Evolutionary conservation across 345 rosid species (phyloP).

Genomic region (Melaleuca alternifolia): DNA sequence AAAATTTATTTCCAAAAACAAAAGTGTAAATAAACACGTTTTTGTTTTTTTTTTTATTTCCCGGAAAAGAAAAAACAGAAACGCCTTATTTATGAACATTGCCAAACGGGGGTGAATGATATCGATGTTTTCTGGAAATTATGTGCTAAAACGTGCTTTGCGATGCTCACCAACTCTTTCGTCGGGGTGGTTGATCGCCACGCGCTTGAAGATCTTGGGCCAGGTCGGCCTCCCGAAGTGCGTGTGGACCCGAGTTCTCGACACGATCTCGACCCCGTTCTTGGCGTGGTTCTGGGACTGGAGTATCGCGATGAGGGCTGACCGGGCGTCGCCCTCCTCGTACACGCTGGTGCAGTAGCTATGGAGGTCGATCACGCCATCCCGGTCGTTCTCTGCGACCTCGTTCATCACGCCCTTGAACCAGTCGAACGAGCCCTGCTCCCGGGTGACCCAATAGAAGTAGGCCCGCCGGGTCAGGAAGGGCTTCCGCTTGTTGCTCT

Average conservation of each 20-base stretch:
- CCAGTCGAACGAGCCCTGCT: conserved; percentile 82
- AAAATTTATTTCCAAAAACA: too few species aligned
- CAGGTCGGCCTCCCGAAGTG: conserved; percentile 67
- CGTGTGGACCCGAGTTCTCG: conserved; percentile 50
- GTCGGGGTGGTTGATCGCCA: conserved; percentile 42
- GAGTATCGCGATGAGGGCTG: conserved; percentile 66
- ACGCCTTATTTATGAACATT: too few species aligned
- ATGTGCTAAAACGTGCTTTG: background rate
- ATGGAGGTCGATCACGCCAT: conserved; percentile 54
- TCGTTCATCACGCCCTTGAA: conserved; percentile 66
- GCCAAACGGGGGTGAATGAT: background rate
- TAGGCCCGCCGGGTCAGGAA: conserved; percentile 58
- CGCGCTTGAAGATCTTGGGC: conserved; percentile 60
- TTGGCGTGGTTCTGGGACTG: conserved; percentile 70
- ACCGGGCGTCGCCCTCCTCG: conserved; percentile 87
- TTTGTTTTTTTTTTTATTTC: too few species aligned
- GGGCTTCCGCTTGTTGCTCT: conserved; percentile 19
- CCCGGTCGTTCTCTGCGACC: conserved; percentile 53
- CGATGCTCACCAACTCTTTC: conserved; percentile 54
- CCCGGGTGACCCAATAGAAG: conserved; percentile 82
- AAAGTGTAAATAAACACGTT: too few species aligned
- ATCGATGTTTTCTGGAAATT: background rate
- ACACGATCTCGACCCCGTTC: conserved; percentile 57
- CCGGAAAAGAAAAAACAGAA: too few species aligned
- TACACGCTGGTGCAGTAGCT: conserved; percentile 67